Evolutionary conservation across 1,284 basidiomycete species (phyloP).

Genomic region (Macrocystidia cucumis): DNA sequence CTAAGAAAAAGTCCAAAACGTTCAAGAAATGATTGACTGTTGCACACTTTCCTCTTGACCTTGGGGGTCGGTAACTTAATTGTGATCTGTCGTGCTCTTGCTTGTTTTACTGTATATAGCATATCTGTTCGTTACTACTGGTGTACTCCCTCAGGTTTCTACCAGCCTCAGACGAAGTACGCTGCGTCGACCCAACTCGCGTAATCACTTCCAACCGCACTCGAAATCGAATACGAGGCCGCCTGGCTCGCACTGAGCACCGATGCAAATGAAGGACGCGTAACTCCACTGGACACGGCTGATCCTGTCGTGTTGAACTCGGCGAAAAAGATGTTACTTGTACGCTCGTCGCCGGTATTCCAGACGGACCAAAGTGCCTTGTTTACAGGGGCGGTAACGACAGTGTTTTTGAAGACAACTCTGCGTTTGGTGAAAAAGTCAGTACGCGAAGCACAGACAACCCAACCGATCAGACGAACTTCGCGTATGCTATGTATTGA

Average conservation of each 20-base stretch:
- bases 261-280: conserved; percentile 32
- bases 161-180: conserved; percentile 23
- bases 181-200: conserved; percentile 34
- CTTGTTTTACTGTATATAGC: no score
- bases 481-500: not conserved
- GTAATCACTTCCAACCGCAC: conserved; percentile 34
- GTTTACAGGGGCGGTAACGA: conserved; percentile 30
- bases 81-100: no score
- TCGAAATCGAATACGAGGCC: conserved; percentile 29
- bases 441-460: not conserved
- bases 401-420: conserved; percentile 38
- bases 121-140: no score
- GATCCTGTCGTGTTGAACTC: conserved; percentile 37
- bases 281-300: no score
- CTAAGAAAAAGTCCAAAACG: no score
- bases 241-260: conserved; percentile 27
- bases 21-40: no score
- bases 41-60: no score
- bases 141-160: no score
- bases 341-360: conserved; percentile 28
- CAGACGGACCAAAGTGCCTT: conserved; percentile 40
- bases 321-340: conserved; percentile 35
- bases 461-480: conserved; percentile 1
- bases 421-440: conserved; percentile 13
- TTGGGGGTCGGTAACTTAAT: no score